These are phyloP conservation scores for Prunus yedoensis DNA, from an alignment of 331 rosid species.

Conservation along the genomic window DNA sequence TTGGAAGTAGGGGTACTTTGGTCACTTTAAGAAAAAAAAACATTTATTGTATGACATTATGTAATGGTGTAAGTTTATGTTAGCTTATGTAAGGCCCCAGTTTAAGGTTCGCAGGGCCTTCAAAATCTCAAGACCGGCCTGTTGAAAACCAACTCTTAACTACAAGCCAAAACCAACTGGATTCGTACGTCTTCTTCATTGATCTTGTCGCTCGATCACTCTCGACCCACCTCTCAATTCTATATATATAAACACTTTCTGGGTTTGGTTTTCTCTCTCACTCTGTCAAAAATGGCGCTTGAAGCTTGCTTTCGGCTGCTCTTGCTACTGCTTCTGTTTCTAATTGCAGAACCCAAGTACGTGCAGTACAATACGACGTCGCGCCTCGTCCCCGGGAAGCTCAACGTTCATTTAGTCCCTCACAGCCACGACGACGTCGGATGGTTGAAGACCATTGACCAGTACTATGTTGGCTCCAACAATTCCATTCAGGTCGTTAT, in stretches of 20 bases:
- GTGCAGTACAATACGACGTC: constrained; percentile 61
- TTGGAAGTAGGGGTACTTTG: too few relatives aligned
- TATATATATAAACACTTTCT: background rate
- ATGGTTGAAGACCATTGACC: constrained; percentile 82
- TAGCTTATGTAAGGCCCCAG: too few relatives aligned
- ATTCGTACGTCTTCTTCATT: background rate
- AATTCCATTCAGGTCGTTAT: constrained; percentile 58
- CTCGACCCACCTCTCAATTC: too few relatives aligned
- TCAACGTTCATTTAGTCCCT: constrained; percentile 76
- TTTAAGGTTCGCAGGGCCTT: too few relatives aligned
- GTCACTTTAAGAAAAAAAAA: too few relatives aligned
- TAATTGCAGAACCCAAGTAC: constrained; percentile 45
- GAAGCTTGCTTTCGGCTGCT: constrained; percentile 16
- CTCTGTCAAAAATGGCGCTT: constrained; percentile 16
- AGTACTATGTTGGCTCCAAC: constrained; percentile 81
- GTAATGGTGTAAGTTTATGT: too few relatives aligned
- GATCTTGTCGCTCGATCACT: background rate
- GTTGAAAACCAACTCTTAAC: background rate
- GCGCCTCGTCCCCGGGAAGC: constrained; percentile 52
- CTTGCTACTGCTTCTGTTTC: background rate
- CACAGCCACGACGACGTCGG: constrained; percentile 81
- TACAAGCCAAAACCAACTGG: background rate
- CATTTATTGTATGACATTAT: too few relatives aligned
- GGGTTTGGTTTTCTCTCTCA: too few relatives aligned
- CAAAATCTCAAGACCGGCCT: too few relatives aligned